Evolutionary conservation across 1,139 yeast genomes (phyloP), one percentile per base, ranked within the genome.

Genomic region (Suhomyces bokatorum): DNA sequence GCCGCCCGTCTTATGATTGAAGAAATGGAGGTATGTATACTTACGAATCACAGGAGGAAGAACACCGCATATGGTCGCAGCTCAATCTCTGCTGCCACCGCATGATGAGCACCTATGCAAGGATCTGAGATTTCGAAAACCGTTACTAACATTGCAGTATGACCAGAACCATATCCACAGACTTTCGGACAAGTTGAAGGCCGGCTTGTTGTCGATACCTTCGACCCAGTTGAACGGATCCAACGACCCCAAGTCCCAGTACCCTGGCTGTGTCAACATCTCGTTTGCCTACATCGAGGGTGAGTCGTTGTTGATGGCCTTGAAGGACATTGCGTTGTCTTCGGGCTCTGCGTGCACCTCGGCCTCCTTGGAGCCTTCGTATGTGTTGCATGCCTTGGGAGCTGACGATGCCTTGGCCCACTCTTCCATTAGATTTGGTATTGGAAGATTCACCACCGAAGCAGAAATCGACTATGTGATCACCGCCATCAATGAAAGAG

Each of bases 331-430:
- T 62, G 99, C 99, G 0, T 78, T 93, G 54, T 86, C 96, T 50
- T 88, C 97, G 3, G 99, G 99, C 30, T 89, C 97, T n/a, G 99
- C 99, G 3, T 93, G 99, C 76, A 93, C 99, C 6, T 91, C 98
- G 30, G 98, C 99, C 0, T 91, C 98, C 7, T 78, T 93, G 59
- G 99, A 93, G 67, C 99, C 99, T 24, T 88, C 97, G 2, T 93
- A 93, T 59, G 99, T 93, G 32, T 77, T 93, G 59, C 96, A 93
- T 58, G 98, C 99, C 1, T 75, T 93, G 43, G 99, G 99, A 43
- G 97, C 96, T 17, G 98, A 93, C 66, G 99, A 93, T 63, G 98
- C 98, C 9, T 77, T 93, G 57, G 99, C 99, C 6, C 99, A 93
- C 66, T 90, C 98, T 15, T 87, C 96, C 29, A 95, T 93, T 59